These are phyloP conservation scores for Polygonum maritimum DNA, from an alignment of 148 eudicot species.

Conservation along the genomic window DNA sequence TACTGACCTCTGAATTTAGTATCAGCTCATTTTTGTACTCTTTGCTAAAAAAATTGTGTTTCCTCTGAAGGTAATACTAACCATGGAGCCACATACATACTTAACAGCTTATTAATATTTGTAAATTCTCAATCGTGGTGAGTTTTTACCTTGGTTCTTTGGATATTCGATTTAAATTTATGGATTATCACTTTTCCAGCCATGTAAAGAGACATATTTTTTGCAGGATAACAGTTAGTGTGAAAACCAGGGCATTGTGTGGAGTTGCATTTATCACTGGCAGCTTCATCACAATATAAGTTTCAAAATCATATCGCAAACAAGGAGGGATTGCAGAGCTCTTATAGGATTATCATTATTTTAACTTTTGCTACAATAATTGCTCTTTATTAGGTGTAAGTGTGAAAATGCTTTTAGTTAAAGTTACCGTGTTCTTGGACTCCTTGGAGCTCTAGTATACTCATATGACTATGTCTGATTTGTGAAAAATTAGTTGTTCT, in stretches of 20 bases:
- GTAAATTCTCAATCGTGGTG: conserved; percentile 43
- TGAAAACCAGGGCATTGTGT: conserved; percentile 32
- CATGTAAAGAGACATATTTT: conserved; percentile 10
- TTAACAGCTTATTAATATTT: conserved; percentile 30
- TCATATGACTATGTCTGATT: neutral
- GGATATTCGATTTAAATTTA: neutral
- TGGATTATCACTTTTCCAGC: neutral
- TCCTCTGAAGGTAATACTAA: conserved; percentile 36
- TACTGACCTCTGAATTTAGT: neutral
- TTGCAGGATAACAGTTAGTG: conserved; percentile 31
- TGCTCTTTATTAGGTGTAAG: neutral
- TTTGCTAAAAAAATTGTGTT: too few relatives aligned
- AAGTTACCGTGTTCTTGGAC: neutral
- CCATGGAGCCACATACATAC: conserved; percentile 31
- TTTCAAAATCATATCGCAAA: conserved; percentile 28
- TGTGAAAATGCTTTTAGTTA: neutral
- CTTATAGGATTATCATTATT: neutral
- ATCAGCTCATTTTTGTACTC: too few relatives aligned
- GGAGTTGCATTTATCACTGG: conserved; percentile 31
- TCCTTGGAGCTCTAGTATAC: neutral
- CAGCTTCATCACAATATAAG: conserved; percentile 39
- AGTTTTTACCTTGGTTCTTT: conserved; percentile 8
- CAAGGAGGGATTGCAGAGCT: conserved; percentile 21
- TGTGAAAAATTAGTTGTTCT: neutral
- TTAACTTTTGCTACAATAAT: neutral